Base-by-base conservation (phyloP, 495 filamentous ascomycete species). In the Neurospora pannonica region DNA sequence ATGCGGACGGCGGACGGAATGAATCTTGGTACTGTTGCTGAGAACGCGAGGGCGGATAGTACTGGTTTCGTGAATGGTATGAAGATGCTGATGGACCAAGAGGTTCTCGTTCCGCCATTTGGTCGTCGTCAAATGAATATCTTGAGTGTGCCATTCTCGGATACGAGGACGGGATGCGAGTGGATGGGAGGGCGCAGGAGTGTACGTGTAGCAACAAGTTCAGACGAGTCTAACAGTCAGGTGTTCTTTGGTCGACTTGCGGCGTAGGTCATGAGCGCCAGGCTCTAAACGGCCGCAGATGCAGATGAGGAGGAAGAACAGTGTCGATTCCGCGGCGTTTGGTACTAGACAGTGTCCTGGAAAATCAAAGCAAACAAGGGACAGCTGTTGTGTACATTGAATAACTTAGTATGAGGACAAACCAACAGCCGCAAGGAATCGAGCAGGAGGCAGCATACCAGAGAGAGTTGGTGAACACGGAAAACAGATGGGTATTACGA, bases 101-200 rank as follows among this genome's bases (percentile, higher is more conserved):
- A 71, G 84, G 83, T 70, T 80, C 77, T 73, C 76, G 79, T 74
- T 84, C 84, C 72, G 79, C 81, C 60, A 81, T 70, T 34, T 67
- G 54, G 24, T 84, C 81, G 71, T 82, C 81, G 39, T 83, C 81
- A 76, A 75, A 77, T 38, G 75, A 77, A 36, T 80, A 79, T 43
- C 77, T 62, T 69, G 60, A 54, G 71, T 77, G 76, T 46, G 78
- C 79, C 79, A 81, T 81, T 13, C 38, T 71, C 38, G 70, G 15
- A 67, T 19, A 67, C 54, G 54, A 67, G 28, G 54, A 67, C 54
- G 13, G 24, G 24, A 60, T 60, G 48, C 10, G 24, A 60, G 21
- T 15, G 21, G 46, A 24, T 28, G 46, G 9, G 21, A 54, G 21
- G 46, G 21, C 46, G 46, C 46, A 28, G 46, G 46, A 54, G 46